Percentiles rank a stretch among this genome's conserved stretches.
phyloP scores from a whole-genome alignment of 1,284 basidiomycete genomes.

The Apiotrichum montevideense region DNA sequence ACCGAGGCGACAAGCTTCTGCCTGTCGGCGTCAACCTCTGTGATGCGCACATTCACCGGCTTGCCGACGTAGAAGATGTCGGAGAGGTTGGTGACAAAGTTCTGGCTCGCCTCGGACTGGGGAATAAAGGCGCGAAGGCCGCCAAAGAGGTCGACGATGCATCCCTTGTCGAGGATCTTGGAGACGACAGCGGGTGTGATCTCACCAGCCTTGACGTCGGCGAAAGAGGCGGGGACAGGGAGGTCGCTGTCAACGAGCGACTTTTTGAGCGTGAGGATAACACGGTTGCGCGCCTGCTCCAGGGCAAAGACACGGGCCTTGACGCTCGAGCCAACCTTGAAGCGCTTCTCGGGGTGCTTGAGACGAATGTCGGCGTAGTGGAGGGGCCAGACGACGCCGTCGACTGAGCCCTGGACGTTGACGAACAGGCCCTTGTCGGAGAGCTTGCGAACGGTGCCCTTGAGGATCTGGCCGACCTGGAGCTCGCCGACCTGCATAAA shows the following conservation, averaged over 20 bases:
- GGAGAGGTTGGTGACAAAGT: conserved; percentile 57
- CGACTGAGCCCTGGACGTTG: conserved; percentile 74
- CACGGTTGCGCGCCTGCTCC: conserved; percentile 72
- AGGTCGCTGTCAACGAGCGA: conserved; percentile 75
- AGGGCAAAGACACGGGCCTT: conserved; percentile 81
- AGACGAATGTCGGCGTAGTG: conserved; percentile 92
- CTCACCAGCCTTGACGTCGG: conserved; percentile 62
- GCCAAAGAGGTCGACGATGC: conserved; percentile 86
- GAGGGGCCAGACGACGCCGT: conserved; percentile 88
- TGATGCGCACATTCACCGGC: conserved; percentile 79
- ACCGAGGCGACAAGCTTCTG: conserved; percentile 76
- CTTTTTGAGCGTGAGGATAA: conserved; percentile 88
- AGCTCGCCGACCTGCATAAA: conserved; percentile 84
- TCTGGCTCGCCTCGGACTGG: conserved; percentile 69
- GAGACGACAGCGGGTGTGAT: conserved; percentile 79
- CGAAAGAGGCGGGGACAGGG: conserved; percentile 61
- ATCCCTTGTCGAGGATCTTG: conserved; percentile 68
- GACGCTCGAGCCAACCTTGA: conserved; percentile 74
- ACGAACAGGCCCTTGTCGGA: conserved; percentile 76
- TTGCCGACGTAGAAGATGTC: conserved; percentile 72
- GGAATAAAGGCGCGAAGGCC: conserved; percentile 80
- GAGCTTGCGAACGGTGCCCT: conserved; percentile 76
- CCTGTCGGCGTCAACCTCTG: conserved; percentile 60
- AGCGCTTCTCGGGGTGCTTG: conserved; percentile 87
- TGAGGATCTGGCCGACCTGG: conserved; percentile 72